Conservation (phyloP, 352 stramenopile genomes). For the Phytophthora brassicae region DNA sequence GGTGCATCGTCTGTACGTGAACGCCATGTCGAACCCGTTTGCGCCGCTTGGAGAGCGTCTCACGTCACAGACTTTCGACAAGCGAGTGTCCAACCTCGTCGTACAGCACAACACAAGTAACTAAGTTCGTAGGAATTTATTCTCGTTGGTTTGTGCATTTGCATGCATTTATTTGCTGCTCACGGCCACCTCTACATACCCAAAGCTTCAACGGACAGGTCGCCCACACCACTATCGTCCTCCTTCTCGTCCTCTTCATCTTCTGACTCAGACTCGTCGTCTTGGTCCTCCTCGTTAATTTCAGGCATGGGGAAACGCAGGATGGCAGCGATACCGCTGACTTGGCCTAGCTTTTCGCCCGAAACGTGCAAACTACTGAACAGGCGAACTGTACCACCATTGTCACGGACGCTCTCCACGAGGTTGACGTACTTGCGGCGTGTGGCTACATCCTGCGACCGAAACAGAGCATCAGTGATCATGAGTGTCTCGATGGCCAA, state of each 20-base stretch:
- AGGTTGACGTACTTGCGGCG: constrained; percentile 94
- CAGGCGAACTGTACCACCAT: constrained; percentile 91
- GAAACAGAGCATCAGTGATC: constrained; percentile 95
- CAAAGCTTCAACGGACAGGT: constrained; percentile 67
- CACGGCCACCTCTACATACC: constrained; percentile 43
- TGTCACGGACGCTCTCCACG: constrained; percentile 92
- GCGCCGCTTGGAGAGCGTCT: constrained; percentile 80
- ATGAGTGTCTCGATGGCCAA: constrained; percentile 95
- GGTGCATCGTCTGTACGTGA: constrained; percentile 87
- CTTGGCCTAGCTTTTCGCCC: constrained; percentile 93
- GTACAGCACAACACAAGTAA: constrained; percentile 62
- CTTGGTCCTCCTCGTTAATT: constrained; percentile 91
- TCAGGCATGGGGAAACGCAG: constrained; percentile 96
- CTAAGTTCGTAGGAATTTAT: constrained; percentile 22
- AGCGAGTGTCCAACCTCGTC: constrained; percentile 75
- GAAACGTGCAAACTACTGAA: constrained; percentile 96
- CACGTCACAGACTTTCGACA: constrained; percentile 79
- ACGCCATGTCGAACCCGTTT: constrained; percentile 87
- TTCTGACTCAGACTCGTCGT: constrained; percentile 50
- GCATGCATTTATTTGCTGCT: constrained; percentile 9
- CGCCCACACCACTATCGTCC: constrained; percentile 55
- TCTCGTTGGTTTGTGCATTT: constrained; percentile 12
- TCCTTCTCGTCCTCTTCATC: constrained; percentile 40
- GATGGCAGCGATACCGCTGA: constrained; percentile 95
- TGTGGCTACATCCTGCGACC: constrained; percentile 86